These are phyloP conservation scores for Colletotrichum viniferum DNA, from an alignment of 2,329 filamentous ascomycete genomes.

Conservation along the genomic window DNA sequence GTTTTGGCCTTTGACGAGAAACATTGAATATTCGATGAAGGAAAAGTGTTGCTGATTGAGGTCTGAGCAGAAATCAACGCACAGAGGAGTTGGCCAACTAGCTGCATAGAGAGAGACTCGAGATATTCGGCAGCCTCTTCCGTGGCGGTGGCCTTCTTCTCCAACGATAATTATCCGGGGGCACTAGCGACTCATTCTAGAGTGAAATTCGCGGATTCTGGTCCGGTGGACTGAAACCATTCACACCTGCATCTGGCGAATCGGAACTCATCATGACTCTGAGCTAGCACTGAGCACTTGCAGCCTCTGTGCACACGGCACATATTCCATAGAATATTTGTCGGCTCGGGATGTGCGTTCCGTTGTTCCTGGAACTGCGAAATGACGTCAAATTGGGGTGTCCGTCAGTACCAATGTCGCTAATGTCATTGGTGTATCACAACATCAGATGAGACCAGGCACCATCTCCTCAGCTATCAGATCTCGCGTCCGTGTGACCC, in stretches of 20 bases:
- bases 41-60: background rate
- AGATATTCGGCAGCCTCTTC: background rate
- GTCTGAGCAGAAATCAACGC: background rate
- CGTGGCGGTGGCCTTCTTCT: background rate
- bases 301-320: background rate
- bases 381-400: background rate
- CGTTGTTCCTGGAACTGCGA: background rate
- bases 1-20: background rate
- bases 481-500: background rate
- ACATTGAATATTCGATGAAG: background rate
- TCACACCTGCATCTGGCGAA: background rate
- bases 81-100: background rate
- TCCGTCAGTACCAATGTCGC: background rate
- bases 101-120: background rate
- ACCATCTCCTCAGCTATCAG: background rate
- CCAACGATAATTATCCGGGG: background rate
- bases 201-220: background rate
- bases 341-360: background rate
- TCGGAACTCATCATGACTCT: background rate
- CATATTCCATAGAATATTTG: background rate
- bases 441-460: constrained; percentile 15
- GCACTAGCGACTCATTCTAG: background rate
- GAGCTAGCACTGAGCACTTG: background rate
- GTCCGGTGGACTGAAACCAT: background rate
- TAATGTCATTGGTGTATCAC: constrained; percentile 1